Evolutionary conservation across 2,329 filamentous ascomycete species (phyloP), one percentile per base, ranked within the genome.

Genomic region (Calonectria leucothoes): DNA sequence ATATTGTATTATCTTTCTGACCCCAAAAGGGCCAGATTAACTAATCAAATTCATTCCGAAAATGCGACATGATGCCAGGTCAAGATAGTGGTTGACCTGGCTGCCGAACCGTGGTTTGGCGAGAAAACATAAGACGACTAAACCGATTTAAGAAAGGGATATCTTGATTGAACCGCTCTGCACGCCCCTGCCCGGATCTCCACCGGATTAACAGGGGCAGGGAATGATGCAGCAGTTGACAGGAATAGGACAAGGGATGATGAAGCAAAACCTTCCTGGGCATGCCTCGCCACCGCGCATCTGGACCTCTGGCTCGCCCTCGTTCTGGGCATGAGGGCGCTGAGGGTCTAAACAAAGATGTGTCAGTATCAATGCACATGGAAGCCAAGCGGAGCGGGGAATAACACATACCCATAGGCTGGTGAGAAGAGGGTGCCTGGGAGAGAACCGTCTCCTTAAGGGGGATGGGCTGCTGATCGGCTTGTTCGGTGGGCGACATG

Each of bases 191-290:
- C 33, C 12, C 17, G 23, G 8, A 10, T 25, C 14, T 25, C 55
- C 55, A 27, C 55, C 33, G 6, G 6, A 48, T 68, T 68, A 68
- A 68, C 66, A 68, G 27, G 65, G 65, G 66, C 66, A 68, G 6
- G 78, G 80, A 67, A 82, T 74, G 42, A 83, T 77, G 74, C 83
- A 84, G 73, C 77, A 85, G 70, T 84, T 79, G 75, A 80, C 81
- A 29, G 83, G 83, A n/a, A 85, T 76, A 4, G 82, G 83, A 64
- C 83, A 85, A 4, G 83, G 83, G 37, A 85, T 83, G 48, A 83
- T 82, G 72, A 84, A 85, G 78, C 83, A 85, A 70, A 84, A 84
- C 8, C 83, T 79, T 11, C 83, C 83, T 6, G 81, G 83, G 68
- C 84, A 85, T 49, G 66, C 66, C 45, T 72, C 75, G 15, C 82